Evolutionary conservation across 2,329 filamentous ascomycete genomes (phyloP), one percentile per base, ranked within the genome.

Genomic region (Chaetomium sp.): DNA sequence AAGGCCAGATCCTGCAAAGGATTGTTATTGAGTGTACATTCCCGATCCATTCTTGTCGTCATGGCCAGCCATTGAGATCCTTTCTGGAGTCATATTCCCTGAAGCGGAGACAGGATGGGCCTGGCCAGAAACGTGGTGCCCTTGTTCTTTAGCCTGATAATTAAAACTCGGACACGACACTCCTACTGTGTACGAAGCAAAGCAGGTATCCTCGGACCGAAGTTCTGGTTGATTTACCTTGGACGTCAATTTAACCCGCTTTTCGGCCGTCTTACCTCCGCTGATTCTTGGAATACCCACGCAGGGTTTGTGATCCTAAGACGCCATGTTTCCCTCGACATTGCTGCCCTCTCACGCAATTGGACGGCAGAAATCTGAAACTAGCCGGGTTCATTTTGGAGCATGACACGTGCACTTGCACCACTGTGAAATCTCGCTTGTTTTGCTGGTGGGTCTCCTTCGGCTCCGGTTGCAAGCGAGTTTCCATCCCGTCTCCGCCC

Each of bases 301-400:
- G 31, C 19, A 45, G 56, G 38, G 56, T 38, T 35, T 49, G 59
- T 56, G 38, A 47, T 56, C 29, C 50, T 59, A n/a, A 25, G 45
- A 27, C 53, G 8, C 31, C 45, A 35, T 45, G 56, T 31, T 60
- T 27, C 42, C 35, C 29, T n/a, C 54, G 45, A 35, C 27, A 49
- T 16, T 33, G 50, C 1, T 45, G 47, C 38, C 38, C 21, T 35
- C n/a, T 10, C 21, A 47, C 35, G 31, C 60, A 35, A 59, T 64
- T 62, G 62, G 65, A 42, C 62, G 27, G 21, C 12, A 19, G 3
- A 49, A 50, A 67, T 42, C 62, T 67, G 65, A 67, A 67, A 67
- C 65, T 25, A 64, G 58, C 60, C 45, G 29, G 35, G 57, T 53
- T 60, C 57, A 19, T 60, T 2, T 31, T 27, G 57, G 21, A 12